Evolutionary conservation across 805 yeast genomes (phyloP).

Genomic region (Metschnikowia colocasiae): DNA sequence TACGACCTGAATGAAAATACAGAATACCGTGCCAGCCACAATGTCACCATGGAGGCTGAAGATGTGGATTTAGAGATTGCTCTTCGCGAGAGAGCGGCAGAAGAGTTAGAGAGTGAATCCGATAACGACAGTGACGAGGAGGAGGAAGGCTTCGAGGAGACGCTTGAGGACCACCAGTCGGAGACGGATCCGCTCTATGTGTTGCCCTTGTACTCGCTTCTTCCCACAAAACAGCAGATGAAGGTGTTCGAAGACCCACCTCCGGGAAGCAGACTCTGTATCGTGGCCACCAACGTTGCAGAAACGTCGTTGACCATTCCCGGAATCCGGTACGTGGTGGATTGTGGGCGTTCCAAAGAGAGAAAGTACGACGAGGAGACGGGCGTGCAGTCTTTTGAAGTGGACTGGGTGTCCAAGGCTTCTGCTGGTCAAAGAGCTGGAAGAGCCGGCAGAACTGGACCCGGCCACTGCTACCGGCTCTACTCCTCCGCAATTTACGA

Average conservation of each 20-base stretch:
- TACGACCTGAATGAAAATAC: slow-evolving; percentile 11
- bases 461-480: slow-evolving; percentile 93
- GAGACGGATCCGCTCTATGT: slow-evolving; percentile 80
- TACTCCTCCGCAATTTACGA: slow-evolving; percentile 94
- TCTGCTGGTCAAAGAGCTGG: slow-evolving; percentile 94
- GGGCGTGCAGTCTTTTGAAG: slow-evolving; percentile 89
- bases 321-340: slow-evolving; percentile 90
- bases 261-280: slow-evolving; percentile 77
- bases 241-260: slow-evolving; percentile 88
- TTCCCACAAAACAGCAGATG: slow-evolving; percentile 95
- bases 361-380: slow-evolving; percentile 75
- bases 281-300: slow-evolving; percentile 96
- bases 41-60: slow-evolving; percentile 78
- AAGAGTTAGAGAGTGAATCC: slow-evolving; percentile 40
- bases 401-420: slow-evolving; percentile 92
- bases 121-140: slow-evolving; percentile 44
- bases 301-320: slow-evolving; percentile 97
- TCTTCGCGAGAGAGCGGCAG: slow-evolving; percentile 27
- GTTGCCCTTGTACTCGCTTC: slow-evolving; percentile 83
- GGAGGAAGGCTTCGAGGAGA: slow-evolving; percentile 71
- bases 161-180: slow-evolving; percentile 64
- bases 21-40: slow-evolving; percentile 53
- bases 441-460: slow-evolving; percentile 98
- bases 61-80: slow-evolving; percentile 73
- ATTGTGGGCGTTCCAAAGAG: slow-evolving; percentile 91